phyloP scores from a whole-genome alignment of 2,329 filamentous ascomycete genomes.

The Talaromyces amestolkiae region DNA sequence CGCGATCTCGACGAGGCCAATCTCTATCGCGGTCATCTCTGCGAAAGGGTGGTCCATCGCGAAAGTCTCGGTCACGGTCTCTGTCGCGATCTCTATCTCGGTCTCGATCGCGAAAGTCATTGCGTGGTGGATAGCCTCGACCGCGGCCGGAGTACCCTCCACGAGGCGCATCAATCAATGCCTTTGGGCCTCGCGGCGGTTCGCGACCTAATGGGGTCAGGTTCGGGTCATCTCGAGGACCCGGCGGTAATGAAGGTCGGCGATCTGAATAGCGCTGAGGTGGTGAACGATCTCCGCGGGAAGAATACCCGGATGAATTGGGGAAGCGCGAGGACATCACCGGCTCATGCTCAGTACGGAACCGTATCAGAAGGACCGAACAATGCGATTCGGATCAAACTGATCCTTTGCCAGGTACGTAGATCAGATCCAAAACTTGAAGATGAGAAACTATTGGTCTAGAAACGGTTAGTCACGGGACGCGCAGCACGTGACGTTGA shows the following conservation, averaged over 20 bases:
- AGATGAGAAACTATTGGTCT: constrained; percentile 5
- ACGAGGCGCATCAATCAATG: constrained; percentile 67
- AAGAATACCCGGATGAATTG: constrained; percentile 60
- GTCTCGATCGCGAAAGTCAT: constrained; percentile 58
- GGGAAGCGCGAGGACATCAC: constrained; percentile 60
- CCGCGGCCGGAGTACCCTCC: constrained; percentile 54
- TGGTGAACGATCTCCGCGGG: constrained; percentile 64
- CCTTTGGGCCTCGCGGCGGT: constrained; percentile 78
- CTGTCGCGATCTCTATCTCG: constrained; percentile 35
- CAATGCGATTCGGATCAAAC: constrained; percentile 2
- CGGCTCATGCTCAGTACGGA: constrained; percentile 36
- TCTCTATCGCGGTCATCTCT: constrained; percentile 43
- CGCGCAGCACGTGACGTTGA: constrained; percentile 16
- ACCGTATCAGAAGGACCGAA: constrained; percentile 15
- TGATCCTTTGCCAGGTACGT: not conserved
- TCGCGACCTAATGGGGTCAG: constrained; percentile 62
- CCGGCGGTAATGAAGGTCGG: constrained; percentile 64
- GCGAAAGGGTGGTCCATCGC: constrained; percentile 39
- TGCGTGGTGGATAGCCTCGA: constrained; percentile 57
- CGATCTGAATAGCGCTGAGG: constrained; percentile 70
- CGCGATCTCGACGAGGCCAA: constrained; percentile 48
- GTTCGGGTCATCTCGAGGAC: constrained; percentile 58
- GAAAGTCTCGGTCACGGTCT: constrained; percentile 36
- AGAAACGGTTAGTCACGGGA: constrained; percentile 17
- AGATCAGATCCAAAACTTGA: not conserved